These are phyloP conservation scores for Capsaspora owczarzaki DNA, from an alignment of 78 protist genomes.

Conservation along the genomic window DNA sequence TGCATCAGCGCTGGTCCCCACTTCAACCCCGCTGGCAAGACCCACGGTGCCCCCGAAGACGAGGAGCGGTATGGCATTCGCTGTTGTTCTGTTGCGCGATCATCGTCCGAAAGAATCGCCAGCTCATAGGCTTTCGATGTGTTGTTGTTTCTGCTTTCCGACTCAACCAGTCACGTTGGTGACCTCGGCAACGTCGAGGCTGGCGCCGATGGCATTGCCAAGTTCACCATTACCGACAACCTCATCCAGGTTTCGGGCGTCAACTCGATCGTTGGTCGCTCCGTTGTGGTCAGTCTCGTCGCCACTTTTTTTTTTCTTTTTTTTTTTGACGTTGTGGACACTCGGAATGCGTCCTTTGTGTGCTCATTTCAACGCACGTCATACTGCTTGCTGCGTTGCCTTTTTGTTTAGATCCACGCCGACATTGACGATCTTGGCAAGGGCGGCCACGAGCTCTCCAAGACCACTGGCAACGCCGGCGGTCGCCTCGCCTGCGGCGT, in stretches of 20 bases:
- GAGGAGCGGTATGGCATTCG: constrained; percentile 40
- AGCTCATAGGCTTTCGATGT: not conserved
- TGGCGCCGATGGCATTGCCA: constrained; percentile 29
- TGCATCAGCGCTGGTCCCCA: constrained; percentile 70
- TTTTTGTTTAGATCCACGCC: constrained; percentile 21
- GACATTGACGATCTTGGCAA: constrained; percentile 73
- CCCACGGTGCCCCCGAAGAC: constrained; percentile 58
- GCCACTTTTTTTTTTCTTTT: not conserved
- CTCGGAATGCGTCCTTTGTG: too few species aligned
- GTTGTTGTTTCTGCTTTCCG: not conserved
- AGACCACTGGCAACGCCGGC: constrained; percentile 84
- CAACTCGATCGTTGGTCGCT: constrained; percentile 60
- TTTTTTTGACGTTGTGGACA: not conserved
- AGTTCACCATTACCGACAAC: constrained; percentile 33
- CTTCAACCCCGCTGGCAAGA: constrained; percentile 62
- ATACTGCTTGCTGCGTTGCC: too few species aligned
- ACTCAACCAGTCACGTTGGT: constrained; percentile 54
- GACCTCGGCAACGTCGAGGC: constrained; percentile 65
- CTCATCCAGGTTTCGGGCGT: constrained; percentile 51
- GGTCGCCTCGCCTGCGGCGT: constrained; percentile 74
- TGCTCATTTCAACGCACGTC: too few species aligned
- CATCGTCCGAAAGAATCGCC: not conserved
- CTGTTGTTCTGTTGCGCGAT: not conserved
- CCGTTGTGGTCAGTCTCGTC: constrained; percentile 51
- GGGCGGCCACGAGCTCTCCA: constrained; percentile 60